These are phyloP conservation scores for Xylaria scruposa DNA, from an alignment of 495 filamentous ascomycete species.

Conservation along the genomic window DNA sequence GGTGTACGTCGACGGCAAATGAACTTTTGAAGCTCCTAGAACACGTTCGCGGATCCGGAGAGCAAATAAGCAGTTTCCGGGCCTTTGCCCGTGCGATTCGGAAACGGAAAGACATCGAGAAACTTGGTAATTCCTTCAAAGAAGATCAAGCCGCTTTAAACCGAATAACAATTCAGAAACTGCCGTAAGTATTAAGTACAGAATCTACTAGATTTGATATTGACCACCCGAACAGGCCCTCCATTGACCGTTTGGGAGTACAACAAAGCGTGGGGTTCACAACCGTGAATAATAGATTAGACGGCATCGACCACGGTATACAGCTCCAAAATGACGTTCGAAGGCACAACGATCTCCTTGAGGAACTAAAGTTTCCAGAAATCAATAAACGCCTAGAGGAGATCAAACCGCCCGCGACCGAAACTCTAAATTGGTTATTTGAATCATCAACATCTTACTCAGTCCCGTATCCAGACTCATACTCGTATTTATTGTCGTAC, in stretches of 20 bases:
- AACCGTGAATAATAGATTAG: not conserved
- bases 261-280: not conserved
- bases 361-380: not conserved
- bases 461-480: too few species aligned
- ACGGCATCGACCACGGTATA: not conserved
- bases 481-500: too few species aligned
- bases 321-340: not conserved
- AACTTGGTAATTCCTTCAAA: not conserved
- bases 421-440: not conserved
- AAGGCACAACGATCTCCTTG: not conserved
- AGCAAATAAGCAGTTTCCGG: not conserved
- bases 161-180: not conserved
- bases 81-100: not conserved
- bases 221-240: not conserved
- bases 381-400: not conserved
- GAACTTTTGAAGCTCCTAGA: not conserved
- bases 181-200: not conserved
- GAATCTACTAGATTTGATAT: not conserved
- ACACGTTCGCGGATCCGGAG: not conserved
- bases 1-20: not conserved
- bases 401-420: conserved; percentile 7
- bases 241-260: not conserved
- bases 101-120: not conserved
- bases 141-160: not conserved
- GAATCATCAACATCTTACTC: too few species aligned